These are phyloP conservation scores for Tetrahymena thermophila DNA, from an alignment of 73 alveolate species.

Conservation along the genomic window DNA sequence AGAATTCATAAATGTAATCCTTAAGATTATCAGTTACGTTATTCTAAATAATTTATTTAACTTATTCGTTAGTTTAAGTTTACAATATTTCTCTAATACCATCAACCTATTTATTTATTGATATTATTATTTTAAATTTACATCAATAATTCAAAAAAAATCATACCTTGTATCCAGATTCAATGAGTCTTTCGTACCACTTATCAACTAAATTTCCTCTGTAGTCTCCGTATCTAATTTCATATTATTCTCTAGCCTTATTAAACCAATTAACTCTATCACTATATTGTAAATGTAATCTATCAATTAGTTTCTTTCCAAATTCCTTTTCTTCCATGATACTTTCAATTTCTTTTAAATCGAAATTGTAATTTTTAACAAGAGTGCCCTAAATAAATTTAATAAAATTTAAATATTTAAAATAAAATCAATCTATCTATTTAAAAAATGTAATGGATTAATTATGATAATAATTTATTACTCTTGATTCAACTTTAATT, in stretches of 20 bases:
- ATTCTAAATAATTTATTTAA: background rate
- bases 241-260: background rate
- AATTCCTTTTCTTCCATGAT: background rate
- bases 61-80: background rate
- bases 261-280: background rate
- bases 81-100: background rate
- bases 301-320: background rate
- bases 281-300: background rate
- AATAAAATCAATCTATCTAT: no score
- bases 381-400: background rate
- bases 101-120: background rate
- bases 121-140: background rate
- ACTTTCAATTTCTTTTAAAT: background rate
- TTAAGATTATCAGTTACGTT: background rate
- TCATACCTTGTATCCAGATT: background rate
- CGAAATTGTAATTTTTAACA: background rate
- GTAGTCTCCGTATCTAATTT: background rate
- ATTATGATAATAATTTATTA: background rate
- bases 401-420: background rate
- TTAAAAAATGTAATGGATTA: no score
- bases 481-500: background rate
- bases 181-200: background rate
- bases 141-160: background rate
- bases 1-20: background rate
- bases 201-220: background rate